Percentiles rank a stretch among this genome's conserved stretches.
Evolutionary conservation across 2,329 filamentous ascomycete species (phyloP).

Genomic region (Westerdykella ornata): DNA sequence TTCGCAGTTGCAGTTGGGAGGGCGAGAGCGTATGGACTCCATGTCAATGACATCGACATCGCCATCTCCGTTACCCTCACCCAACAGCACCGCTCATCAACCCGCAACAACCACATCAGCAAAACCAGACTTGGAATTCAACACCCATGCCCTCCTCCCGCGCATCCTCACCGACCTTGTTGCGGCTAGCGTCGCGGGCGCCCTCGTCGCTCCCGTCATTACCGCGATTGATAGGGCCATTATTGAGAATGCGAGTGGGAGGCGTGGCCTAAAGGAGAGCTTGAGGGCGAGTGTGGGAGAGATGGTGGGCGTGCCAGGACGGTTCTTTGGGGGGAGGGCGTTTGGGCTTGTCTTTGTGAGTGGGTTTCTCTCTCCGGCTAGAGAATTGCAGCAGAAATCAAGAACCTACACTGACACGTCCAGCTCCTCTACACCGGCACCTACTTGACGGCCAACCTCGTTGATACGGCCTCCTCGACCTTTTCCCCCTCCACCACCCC

Average conservation of each 20-base stretch:
- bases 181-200: conserved; percentile 65
- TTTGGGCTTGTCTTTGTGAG: conserved; percentile 56
- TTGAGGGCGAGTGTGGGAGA: conserved; percentile 52
- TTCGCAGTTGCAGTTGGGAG: too few relatives aligned
- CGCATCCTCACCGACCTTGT: conserved; percentile 62
- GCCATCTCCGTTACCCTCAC: too few relatives aligned
- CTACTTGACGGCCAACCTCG: conserved; percentile 78
- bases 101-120: too few relatives aligned
- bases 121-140: conserved; percentile 57
- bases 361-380: conserved; percentile 1
- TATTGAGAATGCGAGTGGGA: conserved; percentile 74
- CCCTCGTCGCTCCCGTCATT: conserved; percentile 74
- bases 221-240: conserved; percentile 77
- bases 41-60: too few relatives aligned
- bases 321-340: conserved; percentile 57
- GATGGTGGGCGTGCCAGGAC: conserved; percentile 55
- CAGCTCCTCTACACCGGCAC: conserved; percentile 73
- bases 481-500: conserved; percentile 39
- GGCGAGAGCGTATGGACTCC: too few relatives aligned
- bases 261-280: conserved; percentile 53
- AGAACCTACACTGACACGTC: not conserved
- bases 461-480: conserved; percentile 73
- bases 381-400: not conserved
- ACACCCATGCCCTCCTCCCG: conserved; percentile 63
- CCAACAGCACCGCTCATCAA: too few relatives aligned